These are phyloP conservation scores for Paraphysoderma sedebokerense DNA, from an alignment of 371 early-diverging fungal species.

Conservation along the genomic window DNA sequence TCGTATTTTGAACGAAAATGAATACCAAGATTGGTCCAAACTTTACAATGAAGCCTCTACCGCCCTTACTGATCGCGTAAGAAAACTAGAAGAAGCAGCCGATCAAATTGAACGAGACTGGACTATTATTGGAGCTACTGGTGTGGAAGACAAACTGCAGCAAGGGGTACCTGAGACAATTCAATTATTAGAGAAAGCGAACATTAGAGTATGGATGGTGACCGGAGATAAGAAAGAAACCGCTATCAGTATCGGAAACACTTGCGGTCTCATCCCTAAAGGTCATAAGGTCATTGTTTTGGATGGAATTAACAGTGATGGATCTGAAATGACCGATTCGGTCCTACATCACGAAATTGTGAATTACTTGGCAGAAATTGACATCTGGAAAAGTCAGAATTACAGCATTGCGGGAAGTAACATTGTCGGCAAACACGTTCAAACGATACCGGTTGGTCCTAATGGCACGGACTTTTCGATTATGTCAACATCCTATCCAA, in stretches of 20 bases:
- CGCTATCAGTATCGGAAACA: slow-evolving; percentile 88
- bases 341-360: neutral
- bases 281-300: slow-evolving; percentile 26
- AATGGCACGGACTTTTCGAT: neutral
- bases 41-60: slow-evolving; percentile 60
- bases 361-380: neutral
- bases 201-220: slow-evolving; percentile 92
- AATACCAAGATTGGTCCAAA: slow-evolving; percentile 60
- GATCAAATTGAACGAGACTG: slow-evolving; percentile 60
- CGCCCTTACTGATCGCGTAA: slow-evolving; percentile 55
- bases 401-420: too few relatives aligned
- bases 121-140: slow-evolving; percentile 62
- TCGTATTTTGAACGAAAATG: slow-evolving; percentile 48
- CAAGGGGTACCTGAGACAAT: slow-evolving; percentile 88
- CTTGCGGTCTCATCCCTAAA: slow-evolving; percentile 50
- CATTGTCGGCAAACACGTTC: too few relatives aligned
- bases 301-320: slow-evolving; percentile 15
- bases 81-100: slow-evolving; percentile 55
- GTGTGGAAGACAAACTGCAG: slow-evolving; percentile 89
- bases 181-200: slow-evolving; percentile 63
- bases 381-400: neutral
- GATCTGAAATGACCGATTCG: neutral
- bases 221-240: slow-evolving; percentile 99
- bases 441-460: too few relatives aligned
- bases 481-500: neutral